Conservation (phyloP, 192 early-diverging fungal genomes). For the Linderina pennispora region DNA sequence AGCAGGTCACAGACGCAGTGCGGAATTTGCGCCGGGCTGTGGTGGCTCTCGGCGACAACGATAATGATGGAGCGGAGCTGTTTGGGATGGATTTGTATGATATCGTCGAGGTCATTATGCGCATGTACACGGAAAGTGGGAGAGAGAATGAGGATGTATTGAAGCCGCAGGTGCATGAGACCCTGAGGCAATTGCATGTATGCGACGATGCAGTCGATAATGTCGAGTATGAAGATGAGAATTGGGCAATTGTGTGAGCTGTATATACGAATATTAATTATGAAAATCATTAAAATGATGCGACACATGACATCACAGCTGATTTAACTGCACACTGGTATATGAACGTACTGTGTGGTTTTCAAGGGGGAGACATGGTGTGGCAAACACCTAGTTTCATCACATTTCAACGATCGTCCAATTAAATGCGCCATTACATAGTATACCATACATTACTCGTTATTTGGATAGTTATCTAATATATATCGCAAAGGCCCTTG, state of each 20-base stretch:
- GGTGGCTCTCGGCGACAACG: constrained; percentile 10
- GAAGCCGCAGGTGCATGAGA: constrained; percentile 23
- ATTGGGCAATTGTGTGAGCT: constrained; percentile 31
- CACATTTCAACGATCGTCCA: too few relatives aligned
- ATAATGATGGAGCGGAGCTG: constrained; percentile 10
- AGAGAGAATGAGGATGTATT: constrained; percentile 4
- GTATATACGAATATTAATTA: background rate
- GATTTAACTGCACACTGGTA: too few relatives aligned
- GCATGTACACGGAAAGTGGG: constrained; percentile 19
- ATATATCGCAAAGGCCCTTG: too few relatives aligned
- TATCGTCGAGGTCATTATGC: constrained; percentile 20
- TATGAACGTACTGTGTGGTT: too few relatives aligned
- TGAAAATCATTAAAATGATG: too few relatives aligned
- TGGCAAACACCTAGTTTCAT: too few relatives aligned
- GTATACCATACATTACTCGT: too few relatives aligned
- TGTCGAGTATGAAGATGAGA: constrained; percentile 34
- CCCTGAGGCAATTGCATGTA: constrained; percentile 27
- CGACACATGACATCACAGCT: too few relatives aligned
- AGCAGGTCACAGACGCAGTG: constrained; percentile 23
- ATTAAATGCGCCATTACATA: too few relatives aligned
- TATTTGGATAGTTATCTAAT: too few relatives aligned
- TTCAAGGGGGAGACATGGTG: too few relatives aligned
- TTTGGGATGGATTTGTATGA: constrained; percentile 31
- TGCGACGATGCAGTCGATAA: constrained; percentile 42
- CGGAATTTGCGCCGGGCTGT: constrained; percentile 32